Evolutionary conservation across 306 rosid species (phyloP).

Genomic region (Castanea sativa): DNA sequence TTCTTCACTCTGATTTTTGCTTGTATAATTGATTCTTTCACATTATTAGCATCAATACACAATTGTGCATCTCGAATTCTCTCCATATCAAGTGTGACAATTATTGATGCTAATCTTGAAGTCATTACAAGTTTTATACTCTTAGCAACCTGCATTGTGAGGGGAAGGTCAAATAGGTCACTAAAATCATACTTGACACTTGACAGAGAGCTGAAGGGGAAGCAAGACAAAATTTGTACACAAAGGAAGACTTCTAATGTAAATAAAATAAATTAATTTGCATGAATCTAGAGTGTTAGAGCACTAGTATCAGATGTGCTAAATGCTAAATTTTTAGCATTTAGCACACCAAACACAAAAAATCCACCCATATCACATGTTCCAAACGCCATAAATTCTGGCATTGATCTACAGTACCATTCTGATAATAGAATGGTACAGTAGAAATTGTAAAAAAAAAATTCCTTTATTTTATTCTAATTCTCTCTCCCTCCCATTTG

Average conservation of each 20-base stretch:
- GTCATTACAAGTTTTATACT: slow-evolving; percentile 58
- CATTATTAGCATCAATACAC: slow-evolving; percentile 68
- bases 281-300: not conserved
- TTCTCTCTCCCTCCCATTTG: no score
- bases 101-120: slow-evolving; percentile 55
- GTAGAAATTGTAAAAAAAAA: no score
- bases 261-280: not conserved
- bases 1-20: slow-evolving; percentile 69
- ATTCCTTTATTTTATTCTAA: no score
- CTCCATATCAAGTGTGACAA: slow-evolving; percentile 65
- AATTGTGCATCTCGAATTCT: slow-evolving; percentile 61
- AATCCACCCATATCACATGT: no score
- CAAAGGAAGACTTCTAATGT: not conserved
- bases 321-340: no score
- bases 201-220: not conserved
- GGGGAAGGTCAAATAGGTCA: slow-evolving; percentile 5
- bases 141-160: slow-evolving; percentile 65
- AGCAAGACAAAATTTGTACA: slow-evolving; percentile 1
- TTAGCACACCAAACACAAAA: no score
- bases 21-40: slow-evolving; percentile 64
- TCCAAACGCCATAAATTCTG: no score
- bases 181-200: not conserved
- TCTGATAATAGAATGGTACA: no score
- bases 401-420: no score
- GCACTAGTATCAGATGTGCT: no score